Base-by-base conservation (phyloP, 176 grass and related monocot genomes). In the Olyra latifolia region DNA sequence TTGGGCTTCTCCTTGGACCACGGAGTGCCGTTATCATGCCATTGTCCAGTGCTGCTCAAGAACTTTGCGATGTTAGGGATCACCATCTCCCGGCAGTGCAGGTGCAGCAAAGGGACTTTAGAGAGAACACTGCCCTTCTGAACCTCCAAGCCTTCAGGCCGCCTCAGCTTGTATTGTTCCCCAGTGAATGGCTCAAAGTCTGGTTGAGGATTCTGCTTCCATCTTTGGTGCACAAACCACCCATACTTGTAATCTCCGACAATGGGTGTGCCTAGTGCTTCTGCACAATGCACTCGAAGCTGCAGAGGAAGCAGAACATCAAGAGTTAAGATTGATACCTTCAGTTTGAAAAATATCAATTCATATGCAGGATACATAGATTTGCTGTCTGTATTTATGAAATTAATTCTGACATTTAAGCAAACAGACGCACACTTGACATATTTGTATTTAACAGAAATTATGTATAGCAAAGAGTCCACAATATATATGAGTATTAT, bases 21-120 rank as follows among this genome's bases (percentile, higher is more conserved):
- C 30, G 86, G 72, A 57, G 78, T 23, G 35, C 86, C 84, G 42
- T 89, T 54, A 2, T 79, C 72, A 1, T 90, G 80, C 90, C 87
- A 93, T 32, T 87, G 88, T 50, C 91, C 94, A 1, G 56, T 81
- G 57, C 58, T 84, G 55, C 85, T 66, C 66, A 93, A 72, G 69
- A 93, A 93, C 58, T 91, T 97, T 0, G 83, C 81, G 11, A 97
- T 83, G 91, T 93, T 93, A 9, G 91, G 94, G 57, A 97, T 82
- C 60, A 97, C 90, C 88, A 93, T 89, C 82, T 97, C 94, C 85
- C 94, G 85, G 69, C 91, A 97, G 85, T 97, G 91, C 44, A 97
- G 91, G 69, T 93, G 94, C 39, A 97, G 78, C 79, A 93, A 76
- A 71, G 88, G 94, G 48, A 97, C 91, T 86, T 93, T 91, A 7